A percentile compares a stretch with the other conserved stretches of the same genome.
phyloP scores from a whole-genome alignment of 805 yeast species.

The Wickerhamiella nectarea region DNA sequence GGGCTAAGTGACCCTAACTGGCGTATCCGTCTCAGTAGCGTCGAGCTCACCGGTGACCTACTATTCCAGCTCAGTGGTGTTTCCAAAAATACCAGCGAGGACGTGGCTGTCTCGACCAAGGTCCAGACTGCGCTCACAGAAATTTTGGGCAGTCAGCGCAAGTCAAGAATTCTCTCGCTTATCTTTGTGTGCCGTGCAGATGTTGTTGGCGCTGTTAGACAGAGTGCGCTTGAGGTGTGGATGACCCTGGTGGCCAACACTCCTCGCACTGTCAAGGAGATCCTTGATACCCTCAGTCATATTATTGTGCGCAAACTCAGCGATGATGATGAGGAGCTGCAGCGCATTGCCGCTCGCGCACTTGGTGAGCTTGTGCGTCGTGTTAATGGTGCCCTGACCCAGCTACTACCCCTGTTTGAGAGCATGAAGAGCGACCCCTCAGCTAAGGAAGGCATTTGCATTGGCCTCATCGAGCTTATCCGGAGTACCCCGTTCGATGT shows the following conservation, averaged over 20 bases:
- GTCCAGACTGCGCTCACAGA: constrained; percentile 32
- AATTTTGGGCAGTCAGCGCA: constrained; percentile 72
- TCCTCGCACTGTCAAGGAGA: constrained; percentile 86
- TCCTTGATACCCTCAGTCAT: constrained; percentile 67
- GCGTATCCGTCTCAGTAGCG: constrained; percentile 84
- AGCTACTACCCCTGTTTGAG: constrained; percentile 73
- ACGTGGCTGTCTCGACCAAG: neutral
- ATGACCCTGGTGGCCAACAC: constrained; percentile 91
- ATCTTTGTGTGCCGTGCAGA: constrained; percentile 91
- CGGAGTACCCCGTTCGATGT: constrained; percentile 47
- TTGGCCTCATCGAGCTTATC: constrained; percentile 77
- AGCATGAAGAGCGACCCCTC: constrained; percentile 56
- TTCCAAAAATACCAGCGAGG: constrained; percentile 23
- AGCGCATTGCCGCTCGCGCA: constrained; percentile 83
- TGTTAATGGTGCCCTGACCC: constrained; percentile 71
- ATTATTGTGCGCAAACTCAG: constrained; percentile 75
- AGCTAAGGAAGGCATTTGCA: constrained; percentile 91
- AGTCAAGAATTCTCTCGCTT: constrained; percentile 75
- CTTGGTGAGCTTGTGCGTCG: constrained; percentile 90
- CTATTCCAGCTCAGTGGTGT: constrained; percentile 90
- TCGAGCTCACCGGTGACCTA: constrained; percentile 89
- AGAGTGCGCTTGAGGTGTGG: constrained; percentile 90
- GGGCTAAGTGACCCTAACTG: constrained; percentile 74
- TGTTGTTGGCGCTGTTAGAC: constrained; percentile 71
- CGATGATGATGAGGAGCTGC: constrained; percentile 60